Percentiles rank a stretch among this genome's conserved stretches.
These are phyloP conservation scores for Arabidopsis arenosa DNA, from an alignment of 345 rosid species.

Conservation along the genomic window DNA sequence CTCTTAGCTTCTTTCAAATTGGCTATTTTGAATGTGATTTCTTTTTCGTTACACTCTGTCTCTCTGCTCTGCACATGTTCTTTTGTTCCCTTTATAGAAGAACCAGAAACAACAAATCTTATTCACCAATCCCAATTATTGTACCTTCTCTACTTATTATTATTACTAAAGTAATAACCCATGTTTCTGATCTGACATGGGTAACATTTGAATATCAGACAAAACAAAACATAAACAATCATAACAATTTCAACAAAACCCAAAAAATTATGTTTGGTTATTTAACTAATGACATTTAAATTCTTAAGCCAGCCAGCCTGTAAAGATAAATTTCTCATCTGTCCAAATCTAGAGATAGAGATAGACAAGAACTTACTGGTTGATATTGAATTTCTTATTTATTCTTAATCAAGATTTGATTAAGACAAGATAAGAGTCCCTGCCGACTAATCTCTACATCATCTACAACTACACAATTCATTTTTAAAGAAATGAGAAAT, in stretches of 20 bases:
- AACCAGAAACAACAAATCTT: slow-evolving; percentile 33
- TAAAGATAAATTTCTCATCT: slow-evolving; percentile 25
- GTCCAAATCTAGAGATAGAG: slow-evolving; percentile 27
- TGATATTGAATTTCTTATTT: slow-evolving; percentile 11
- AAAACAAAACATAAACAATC: slow-evolving; percentile 37
- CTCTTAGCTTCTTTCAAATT: slow-evolving; percentile 15
- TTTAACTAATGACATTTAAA: slow-evolving; percentile 3
- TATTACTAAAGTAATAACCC: slow-evolving; percentile 17
- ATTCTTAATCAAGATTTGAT: slow-evolving; percentile 37
- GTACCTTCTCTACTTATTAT: slow-evolving; percentile 16
- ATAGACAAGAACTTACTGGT: slow-evolving; percentile 23
- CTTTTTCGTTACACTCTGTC: slow-evolving; percentile 37
- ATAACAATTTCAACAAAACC: neutral
- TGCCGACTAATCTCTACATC: slow-evolving; percentile 46
- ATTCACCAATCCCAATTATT: slow-evolving; percentile 43
- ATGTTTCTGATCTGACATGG: slow-evolving; percentile 37
- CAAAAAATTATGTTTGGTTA: too few species aligned
- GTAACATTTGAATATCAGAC: slow-evolving; percentile 28
- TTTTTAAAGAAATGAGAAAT: neutral
- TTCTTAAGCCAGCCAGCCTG: slow-evolving; percentile 40
- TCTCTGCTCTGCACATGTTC: slow-evolving; percentile 48
- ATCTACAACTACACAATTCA: slow-evolving; percentile 49
- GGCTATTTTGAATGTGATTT: slow-evolving; percentile 33
- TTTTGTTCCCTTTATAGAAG: slow-evolving; percentile 38
- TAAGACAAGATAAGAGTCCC: slow-evolving; percentile 37